Evolutionary conservation across 2,329 filamentous ascomycete species (phyloP).

Genomic region (Drechslera avenae): DNA sequence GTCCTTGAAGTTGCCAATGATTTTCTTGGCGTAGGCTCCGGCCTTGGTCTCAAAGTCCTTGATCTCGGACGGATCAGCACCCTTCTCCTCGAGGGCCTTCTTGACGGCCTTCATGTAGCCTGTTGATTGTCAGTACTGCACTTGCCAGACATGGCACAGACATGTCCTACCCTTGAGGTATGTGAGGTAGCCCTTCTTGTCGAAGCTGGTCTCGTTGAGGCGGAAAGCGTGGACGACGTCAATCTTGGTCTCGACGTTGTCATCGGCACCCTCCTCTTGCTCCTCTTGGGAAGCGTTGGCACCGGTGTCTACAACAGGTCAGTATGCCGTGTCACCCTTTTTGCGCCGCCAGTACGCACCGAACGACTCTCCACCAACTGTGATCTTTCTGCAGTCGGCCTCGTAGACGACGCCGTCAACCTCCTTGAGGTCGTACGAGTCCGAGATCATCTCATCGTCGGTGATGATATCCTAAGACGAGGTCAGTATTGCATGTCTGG

Average conservation of each 20-base stretch:
- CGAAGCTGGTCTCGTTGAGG: constrained; percentile 75
- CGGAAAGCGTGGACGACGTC: constrained; percentile 94
- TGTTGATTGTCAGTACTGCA: constrained; percentile 42
- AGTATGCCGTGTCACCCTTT: constrained; percentile 6
- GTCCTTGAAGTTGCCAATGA: constrained; percentile 88
- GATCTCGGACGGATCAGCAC: constrained; percentile 67
- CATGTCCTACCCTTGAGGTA: constrained; percentile 81
- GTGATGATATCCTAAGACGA: constrained; percentile 78
- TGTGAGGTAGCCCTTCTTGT: constrained; percentile 83
- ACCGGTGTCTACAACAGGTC: constrained; percentile 69
- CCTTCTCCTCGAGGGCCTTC: constrained; percentile 69
- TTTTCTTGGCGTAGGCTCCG: constrained; percentile 76
- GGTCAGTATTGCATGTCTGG: constrained; percentile 16
- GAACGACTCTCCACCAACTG: constrained; percentile 73
- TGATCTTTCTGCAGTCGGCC: constrained; percentile 90
- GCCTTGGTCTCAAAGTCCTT: constrained; percentile 81
- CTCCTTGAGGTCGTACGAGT: constrained; percentile 85
- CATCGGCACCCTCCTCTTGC: constrained; percentile 76
- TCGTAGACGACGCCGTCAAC: constrained; percentile 83
- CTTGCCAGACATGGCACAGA: not conserved
- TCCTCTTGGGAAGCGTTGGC: constrained; percentile 98
- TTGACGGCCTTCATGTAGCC: constrained; percentile 94
- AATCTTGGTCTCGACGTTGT: constrained; percentile 75
- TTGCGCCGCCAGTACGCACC: constrained; percentile 56
- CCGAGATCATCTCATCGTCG: constrained; percentile 95